A percentile compares a stretch with the other conserved stretches of the same genome.
phyloP scores from a whole-genome alignment of 1,139 yeast species.

The Saccharomycopsis phalli region DNA sequence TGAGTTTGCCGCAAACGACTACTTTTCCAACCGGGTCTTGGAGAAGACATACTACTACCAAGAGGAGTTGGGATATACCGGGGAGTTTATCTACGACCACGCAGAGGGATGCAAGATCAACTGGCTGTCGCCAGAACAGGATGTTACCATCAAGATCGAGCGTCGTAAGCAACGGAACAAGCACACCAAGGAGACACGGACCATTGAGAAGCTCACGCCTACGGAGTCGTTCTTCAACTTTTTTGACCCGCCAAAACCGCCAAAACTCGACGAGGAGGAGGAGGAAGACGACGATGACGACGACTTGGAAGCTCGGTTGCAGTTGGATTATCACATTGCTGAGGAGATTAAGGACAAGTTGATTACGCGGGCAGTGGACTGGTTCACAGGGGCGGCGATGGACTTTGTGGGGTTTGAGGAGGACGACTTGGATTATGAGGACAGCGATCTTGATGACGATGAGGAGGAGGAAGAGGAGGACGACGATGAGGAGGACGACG shows the following conservation, averaged over 20 bases:
- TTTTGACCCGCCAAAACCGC: slow-evolving; percentile 87
- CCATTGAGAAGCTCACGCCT: slow-evolving; percentile 89
- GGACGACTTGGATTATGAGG: slow-evolving; percentile 43
- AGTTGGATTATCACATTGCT: slow-evolving; percentile 90
- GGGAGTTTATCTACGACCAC: slow-evolving; percentile 94
- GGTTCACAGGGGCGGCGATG: slow-evolving; percentile 98
- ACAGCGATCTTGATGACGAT: slow-evolving; percentile 47
- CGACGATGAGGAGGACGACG: slow-evolving; percentile 33
- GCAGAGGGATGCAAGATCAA: slow-evolving; percentile 86
- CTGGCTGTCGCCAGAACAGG: slow-evolving; percentile 75
- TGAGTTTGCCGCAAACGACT: slow-evolving; percentile 70
- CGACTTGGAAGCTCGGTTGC: slow-evolving; percentile 77
- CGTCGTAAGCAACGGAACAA: slow-evolving; percentile 97
- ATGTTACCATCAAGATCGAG: slow-evolving; percentile 81
- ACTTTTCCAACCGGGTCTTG: slow-evolving; percentile 61
- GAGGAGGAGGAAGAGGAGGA: slow-evolving; percentile 47
- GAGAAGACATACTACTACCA: slow-evolving; percentile 89
- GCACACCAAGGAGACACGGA: slow-evolving; percentile 93
- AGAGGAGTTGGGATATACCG: slow-evolving; percentile 88
- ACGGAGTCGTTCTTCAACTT: slow-evolving; percentile 91
- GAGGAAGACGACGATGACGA: slow-evolving; percentile 49
- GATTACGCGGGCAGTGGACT: slow-evolving; percentile 92
- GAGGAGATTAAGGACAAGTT: slow-evolving; percentile 94
- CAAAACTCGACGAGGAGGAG: slow-evolving; percentile 37
- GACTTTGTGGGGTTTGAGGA: slow-evolving; percentile 43